Base-by-base conservation (phyloP, 208 protist genomes). In the Trypanosoma congolense region DNA sequence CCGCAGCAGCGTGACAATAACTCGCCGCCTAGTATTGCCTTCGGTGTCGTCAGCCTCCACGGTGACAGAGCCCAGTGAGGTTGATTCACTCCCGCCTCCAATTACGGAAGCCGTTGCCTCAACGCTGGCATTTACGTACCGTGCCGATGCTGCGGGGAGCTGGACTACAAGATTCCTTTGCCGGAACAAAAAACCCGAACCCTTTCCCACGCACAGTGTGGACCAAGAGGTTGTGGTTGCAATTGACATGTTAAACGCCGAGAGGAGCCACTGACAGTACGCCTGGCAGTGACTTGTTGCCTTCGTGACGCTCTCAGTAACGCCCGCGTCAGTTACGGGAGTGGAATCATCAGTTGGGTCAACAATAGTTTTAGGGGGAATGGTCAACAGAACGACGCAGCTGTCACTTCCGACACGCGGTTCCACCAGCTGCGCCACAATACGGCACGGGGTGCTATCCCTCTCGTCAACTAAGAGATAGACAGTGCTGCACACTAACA, bases 91-190 rank as follows among this genome's bases (percentile, higher is more conserved):
- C 10, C 12, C 21, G 6, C 42, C n/a, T 22, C 58, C 65, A 38
- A 50, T 18, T 5, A 52, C 58, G 4, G 31, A 33, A 10, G 45
- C 48, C 8, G 59, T 2, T 4, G 29, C 9, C 14, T 22, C 44
- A n/a, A 30, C 21, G 42, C 42, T 54, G 0, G 33, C 33, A 18
- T 53, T 62, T 36, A 8, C 31, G 41, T 77, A 75, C 28, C 64
- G 52, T 0, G 61, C 56, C 6, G 83, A 56, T 16, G 62, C 42
- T 0, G 74, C 44, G 0, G 77, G 75, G 2, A 90, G 14, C 56
- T 62, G 62, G 2, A 93, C 42, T 25, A 93, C 69, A 26, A 93
- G 73, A 38, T 80, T 64, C 5, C 81, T 79, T 25, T 83, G 70
- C 0, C 73, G 75, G 19, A 71, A 81, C 10, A 80, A 50, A 33